These are phyloP conservation scores for Trichosporon faecale DNA, from an alignment of 1,284 basidiomycete species.

Conservation along the genomic window DNA sequence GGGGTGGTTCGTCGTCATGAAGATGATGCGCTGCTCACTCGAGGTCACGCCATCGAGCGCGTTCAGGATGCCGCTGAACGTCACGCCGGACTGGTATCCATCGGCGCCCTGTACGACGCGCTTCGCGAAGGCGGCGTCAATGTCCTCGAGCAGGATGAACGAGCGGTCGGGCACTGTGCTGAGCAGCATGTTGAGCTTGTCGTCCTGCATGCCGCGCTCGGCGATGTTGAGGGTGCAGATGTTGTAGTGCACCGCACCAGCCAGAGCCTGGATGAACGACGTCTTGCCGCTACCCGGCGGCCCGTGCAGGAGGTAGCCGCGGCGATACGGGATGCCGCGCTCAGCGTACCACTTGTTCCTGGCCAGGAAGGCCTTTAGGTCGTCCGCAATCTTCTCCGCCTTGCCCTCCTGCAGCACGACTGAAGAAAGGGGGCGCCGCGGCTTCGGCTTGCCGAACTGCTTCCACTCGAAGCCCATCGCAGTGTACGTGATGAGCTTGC, in stretches of 20 bases:
- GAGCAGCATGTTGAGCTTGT: conserved; percentile 90
- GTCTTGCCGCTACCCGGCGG: conserved; percentile 98
- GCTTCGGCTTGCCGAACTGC: conserved; percentile 87
- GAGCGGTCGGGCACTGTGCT: conserved; percentile 90
- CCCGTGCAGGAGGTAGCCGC: conserved; percentile 92
- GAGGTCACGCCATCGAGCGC: conserved; percentile 96
- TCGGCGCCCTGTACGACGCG: conserved; percentile 84
- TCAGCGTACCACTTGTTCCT: conserved; percentile 94
- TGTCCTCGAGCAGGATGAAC: conserved; percentile 91
- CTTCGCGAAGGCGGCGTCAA: conserved; percentile 96
- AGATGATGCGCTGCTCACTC: conserved; percentile 94
- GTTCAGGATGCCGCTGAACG: conserved; percentile 96
- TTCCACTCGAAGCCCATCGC: conserved; percentile 96
- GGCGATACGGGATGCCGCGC: conserved; percentile 93
- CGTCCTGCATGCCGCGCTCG: conserved; percentile 92
- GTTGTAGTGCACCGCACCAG: conserved; percentile 87
- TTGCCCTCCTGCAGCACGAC: conserved; percentile 87
- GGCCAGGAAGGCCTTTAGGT: conserved; percentile 77
- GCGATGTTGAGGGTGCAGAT: conserved; percentile 96
- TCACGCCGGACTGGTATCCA: conserved; percentile 92
- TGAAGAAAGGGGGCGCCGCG: conserved; percentile 80
- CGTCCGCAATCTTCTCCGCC: conserved; percentile 72
- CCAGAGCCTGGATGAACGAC: conserved; percentile 95
- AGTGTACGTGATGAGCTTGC: conserved; percentile 93
- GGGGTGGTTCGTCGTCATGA: conserved; percentile 98